Evolutionary conservation across 2,329 filamentous ascomycete species (phyloP).

Genomic region (Ophiocordyceps camponoti-floridani): DNA sequence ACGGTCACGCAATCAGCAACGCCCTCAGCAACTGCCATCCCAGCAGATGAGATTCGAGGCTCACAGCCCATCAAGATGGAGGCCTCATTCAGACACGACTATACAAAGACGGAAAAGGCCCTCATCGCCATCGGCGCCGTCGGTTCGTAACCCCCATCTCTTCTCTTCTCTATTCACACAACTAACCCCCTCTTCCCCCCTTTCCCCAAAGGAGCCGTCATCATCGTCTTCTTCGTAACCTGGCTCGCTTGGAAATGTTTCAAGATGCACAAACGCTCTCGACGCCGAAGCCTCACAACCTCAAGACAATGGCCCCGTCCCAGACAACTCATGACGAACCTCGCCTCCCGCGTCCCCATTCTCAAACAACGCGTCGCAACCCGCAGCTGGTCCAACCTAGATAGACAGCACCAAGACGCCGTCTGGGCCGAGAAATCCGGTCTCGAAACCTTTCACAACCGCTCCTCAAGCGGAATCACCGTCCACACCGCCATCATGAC

Average conservation of each 20-base stretch:
- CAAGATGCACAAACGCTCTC: conserved; percentile 8
- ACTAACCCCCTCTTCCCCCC: no score
- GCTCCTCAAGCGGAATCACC: conserved; percentile 1
- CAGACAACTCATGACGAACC: conserved; percentile 3
- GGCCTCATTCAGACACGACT: background rate
- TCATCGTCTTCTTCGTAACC: conserved; percentile 23
- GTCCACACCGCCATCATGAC: conserved; percentile 4
- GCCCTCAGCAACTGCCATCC: background rate
- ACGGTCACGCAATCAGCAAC: background rate
- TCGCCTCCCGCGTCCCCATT: conserved; percentile 15
- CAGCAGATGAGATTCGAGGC: background rate
- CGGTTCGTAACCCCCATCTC: conserved; percentile 3
- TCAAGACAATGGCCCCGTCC: background rate
- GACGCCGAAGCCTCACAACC: no score
- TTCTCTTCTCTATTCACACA: no score
- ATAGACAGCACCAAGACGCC: conserved; percentile 9
- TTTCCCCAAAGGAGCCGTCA: conserved; percentile 25
- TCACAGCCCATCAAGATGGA: background rate
- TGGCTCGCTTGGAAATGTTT: conserved; percentile 25
- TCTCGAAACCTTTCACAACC: no score
- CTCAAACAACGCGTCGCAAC: conserved; percentile 14
- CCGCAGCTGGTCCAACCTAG: conserved; percentile 15
- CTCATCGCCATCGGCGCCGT: conserved; percentile 6
- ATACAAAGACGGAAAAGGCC: conserved; percentile 4
- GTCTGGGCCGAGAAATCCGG: conserved; percentile 2